Conservation (phyloP, 768 basidiomycete species). For the Psilocybe subaeruginosa region DNA sequence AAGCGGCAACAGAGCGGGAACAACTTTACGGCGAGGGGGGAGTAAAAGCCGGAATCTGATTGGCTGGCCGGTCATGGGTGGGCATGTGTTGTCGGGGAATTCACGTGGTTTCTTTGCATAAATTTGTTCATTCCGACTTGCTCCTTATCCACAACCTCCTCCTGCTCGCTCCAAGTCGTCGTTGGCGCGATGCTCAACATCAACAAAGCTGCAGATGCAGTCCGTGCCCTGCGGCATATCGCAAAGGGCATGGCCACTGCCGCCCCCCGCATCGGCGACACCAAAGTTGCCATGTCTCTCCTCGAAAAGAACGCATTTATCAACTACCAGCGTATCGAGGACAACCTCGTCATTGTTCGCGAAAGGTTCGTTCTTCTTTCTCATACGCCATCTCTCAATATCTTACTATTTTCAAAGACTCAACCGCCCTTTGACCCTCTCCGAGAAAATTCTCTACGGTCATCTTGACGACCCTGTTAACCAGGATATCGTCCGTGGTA, state of each 20-base stretch:
- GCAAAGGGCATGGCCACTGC: slow-evolving; percentile 82
- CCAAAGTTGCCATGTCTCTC: slow-evolving; percentile 87
- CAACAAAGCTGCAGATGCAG: slow-evolving; percentile 53
- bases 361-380: slow-evolving; percentile 55
- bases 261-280: slow-evolving; percentile 81
- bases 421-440: slow-evolving; percentile 87
- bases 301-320: slow-evolving; percentile 84
- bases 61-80: slow-evolving; percentile 26
- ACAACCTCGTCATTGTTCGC: slow-evolving; percentile 89
- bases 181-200: slow-evolving; percentile 64
- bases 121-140: slow-evolving; percentile 40
- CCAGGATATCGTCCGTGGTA: slow-evolving; percentile 90
- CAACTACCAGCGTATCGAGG: slow-evolving; percentile 97
- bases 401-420: slow-evolving; percentile 49
- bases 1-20: slow-evolving; percentile 25
- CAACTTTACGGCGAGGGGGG: slow-evolving; percentile 14
- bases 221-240: slow-evolving; percentile 54
- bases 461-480: slow-evolving; percentile 94
- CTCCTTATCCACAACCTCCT: slow-evolving; percentile 36
- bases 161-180: slow-evolving; percentile 28
- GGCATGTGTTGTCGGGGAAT: slow-evolving; percentile 18
- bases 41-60: slow-evolving; percentile 33
- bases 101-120: slow-evolving; percentile 44
- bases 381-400: slow-evolving; percentile 5
- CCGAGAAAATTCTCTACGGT: slow-evolving; percentile 97